These are phyloP conservation scores for Mimosa pudica DNA, from an alignment of 306 rosid species.

Conservation along the genomic window DNA sequence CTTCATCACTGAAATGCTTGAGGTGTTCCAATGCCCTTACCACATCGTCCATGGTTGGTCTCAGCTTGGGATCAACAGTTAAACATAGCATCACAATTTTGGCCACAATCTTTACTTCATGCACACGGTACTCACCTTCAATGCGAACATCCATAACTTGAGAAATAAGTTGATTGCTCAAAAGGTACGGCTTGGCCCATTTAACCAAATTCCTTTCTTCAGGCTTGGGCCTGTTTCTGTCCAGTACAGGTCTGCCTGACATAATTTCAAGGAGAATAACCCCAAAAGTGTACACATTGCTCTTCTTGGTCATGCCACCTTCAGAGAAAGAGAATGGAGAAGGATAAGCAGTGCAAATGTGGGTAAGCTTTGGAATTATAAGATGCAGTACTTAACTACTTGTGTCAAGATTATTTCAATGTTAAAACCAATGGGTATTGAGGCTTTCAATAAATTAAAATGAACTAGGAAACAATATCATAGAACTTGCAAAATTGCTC, in stretches of 20 bases:
- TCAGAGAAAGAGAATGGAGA: conserved; percentile 33
- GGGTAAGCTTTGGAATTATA: not conserved
- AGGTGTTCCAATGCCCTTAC: conserved; percentile 71
- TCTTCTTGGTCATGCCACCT: conserved; percentile 88
- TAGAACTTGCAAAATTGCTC: not conserved
- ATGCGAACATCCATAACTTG: conserved; percentile 77
- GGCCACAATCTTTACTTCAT: conserved; percentile 62
- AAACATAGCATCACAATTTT: conserved; percentile 69
- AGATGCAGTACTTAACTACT: not conserved
- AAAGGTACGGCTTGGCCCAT: conserved; percentile 91
- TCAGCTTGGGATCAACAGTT: conserved; percentile 60
- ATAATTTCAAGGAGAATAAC: conserved; percentile 88
- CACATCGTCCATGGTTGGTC: conserved; percentile 81
- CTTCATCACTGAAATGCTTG: conserved; percentile 45
- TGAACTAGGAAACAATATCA: conserved; percentile 1
- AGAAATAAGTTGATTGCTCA: conserved; percentile 62
- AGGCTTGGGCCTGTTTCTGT: conserved; percentile 65
- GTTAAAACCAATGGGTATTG: not conserved
- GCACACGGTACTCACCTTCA: conserved; percentile 65
- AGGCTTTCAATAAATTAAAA: not conserved
- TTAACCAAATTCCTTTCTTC: conserved; percentile 79
- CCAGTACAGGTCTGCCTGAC: conserved; percentile 79
- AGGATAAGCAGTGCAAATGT: too few relatives aligned
- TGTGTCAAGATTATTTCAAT: not conserved
- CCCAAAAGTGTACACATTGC: conserved; percentile 92